A percentile compares a stretch with the other conserved stretches of the same genome.
phyloP scores from a whole-genome alignment of 1,284 basidiomycete genomes.

The Porodaedalea pini region DNA sequence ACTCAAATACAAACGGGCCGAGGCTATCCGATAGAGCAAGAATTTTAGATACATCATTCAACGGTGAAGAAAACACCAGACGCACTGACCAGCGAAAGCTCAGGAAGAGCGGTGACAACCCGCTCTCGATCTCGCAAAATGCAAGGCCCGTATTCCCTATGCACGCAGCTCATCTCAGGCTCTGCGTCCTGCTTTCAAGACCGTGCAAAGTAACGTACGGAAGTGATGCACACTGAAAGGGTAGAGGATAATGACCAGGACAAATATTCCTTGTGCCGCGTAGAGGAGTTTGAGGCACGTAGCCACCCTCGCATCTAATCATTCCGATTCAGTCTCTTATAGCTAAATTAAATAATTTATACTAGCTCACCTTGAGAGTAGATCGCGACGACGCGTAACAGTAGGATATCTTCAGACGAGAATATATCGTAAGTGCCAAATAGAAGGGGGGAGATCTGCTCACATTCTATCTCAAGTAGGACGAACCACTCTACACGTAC shows the following conservation, averaged over 20 bases:
- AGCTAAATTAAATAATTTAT: no score
- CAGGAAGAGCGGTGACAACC: not conserved
- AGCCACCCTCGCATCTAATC: not conserved
- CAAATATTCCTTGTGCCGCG: not conserved
- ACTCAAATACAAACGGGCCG: conserved; percentile 84
- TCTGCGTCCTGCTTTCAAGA: not conserved
- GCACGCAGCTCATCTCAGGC: not conserved
- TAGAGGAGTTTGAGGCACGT: not conserved
- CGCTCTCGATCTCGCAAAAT: not conserved
- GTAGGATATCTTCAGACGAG: not conserved
- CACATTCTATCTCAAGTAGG: not conserved
- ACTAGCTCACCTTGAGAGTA: not conserved
- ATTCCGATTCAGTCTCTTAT: not conserved
- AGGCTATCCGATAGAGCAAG: conserved; percentile 83
- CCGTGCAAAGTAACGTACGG: not conserved
- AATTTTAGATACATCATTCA: conserved; percentile 50
- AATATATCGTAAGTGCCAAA: no score
- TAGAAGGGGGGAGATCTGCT: no score
- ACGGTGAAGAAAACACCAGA: conserved; percentile 35
- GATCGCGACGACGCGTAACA: not conserved
- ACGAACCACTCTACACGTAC: conserved; percentile 2
- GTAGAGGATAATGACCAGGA: not conserved
- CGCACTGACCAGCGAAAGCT: not conserved
- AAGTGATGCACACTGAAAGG: not conserved
- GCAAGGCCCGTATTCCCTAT: not conserved